Percentiles rank a stretch among this genome's conserved stretches.
These are phyloP conservation scores for Pleurotus citrinopileatus DNA, from an alignment of 768 basidiomycete species.

Conservation along the genomic window DNA sequence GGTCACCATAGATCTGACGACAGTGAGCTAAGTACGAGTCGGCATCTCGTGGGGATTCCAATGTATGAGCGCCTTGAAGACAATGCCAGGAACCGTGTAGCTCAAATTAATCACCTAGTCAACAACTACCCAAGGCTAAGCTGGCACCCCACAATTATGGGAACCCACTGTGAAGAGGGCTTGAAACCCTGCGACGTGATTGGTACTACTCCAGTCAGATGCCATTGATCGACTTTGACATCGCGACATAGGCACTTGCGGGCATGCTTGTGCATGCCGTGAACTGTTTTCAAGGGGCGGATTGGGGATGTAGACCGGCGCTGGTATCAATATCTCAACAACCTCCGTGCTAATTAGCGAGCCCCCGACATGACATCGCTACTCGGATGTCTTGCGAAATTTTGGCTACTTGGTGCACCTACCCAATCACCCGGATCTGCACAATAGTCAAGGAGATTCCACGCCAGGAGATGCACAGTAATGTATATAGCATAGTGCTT, in stretches of 20 bases:
- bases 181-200: too few relatives aligned
- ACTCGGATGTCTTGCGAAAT: not conserved
- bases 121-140: not conserved
- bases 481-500: too few relatives aligned
- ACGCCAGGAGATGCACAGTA: not conserved
- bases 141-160: not conserved
- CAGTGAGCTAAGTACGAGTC: too few relatives aligned
- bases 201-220: too few relatives aligned
- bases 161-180: too few relatives aligned
- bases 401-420: not conserved
- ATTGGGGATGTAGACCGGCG: slow-evolving; percentile 9
- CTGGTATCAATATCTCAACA: not conserved
- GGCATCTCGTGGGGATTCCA: too few relatives aligned
- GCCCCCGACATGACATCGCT: not conserved
- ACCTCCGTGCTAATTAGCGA: not conserved
- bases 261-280: slow-evolving; percentile 3
- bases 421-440: not conserved
- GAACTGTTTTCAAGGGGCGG: not conserved
- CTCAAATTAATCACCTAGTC: not conserved
- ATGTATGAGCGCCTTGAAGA: too few relatives aligned
- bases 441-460: not conserved
- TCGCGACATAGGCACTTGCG: not conserved
- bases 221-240: not conserved
- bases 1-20: too few relatives aligned
- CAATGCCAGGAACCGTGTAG: too few relatives aligned